phyloP scores from a whole-genome alignment of 768 basidiomycete genomes.

The Serendipita indica region DNA sequence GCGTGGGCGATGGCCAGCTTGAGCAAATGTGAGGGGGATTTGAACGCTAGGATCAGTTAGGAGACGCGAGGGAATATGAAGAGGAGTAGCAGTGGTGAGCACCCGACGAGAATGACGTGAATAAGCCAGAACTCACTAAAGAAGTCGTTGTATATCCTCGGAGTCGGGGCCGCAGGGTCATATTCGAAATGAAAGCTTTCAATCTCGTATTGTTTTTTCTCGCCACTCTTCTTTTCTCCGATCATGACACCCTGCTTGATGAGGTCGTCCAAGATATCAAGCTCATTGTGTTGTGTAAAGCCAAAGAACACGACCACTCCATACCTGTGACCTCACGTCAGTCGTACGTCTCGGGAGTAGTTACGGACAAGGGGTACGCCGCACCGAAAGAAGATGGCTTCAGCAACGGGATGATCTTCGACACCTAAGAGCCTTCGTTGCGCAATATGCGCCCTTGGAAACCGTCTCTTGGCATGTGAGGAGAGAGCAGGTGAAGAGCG shows the following conservation, averaged over 20 bases:
- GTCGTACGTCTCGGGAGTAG: not conserved
- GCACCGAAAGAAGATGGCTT: constrained; percentile 62
- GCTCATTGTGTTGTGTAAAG: constrained; percentile 62
- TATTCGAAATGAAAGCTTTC: constrained; percentile 93
- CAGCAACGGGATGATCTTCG: constrained; percentile 42
- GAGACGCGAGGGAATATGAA: not conserved
- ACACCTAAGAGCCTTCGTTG: constrained; percentile 1
- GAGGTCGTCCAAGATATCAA: constrained; percentile 71
- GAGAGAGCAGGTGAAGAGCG: constrained; percentile 13
- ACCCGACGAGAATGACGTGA: not conserved
- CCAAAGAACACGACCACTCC: constrained; percentile 92
- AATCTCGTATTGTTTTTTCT: constrained; percentile 34
- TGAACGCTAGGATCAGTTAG: constrained; percentile 46
- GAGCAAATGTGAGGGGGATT: constrained; percentile 77
- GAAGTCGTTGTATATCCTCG: constrained; percentile 91
- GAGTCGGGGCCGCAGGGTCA: constrained; percentile 68
- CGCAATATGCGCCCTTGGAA: constrained; percentile 6
- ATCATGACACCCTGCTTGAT: constrained; percentile 54
- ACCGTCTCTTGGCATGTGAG: not conserved
- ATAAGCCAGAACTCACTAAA: constrained; percentile 48
- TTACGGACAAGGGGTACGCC: not conserved
- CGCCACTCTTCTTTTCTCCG: constrained; percentile 54
- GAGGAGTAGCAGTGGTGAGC: not conserved
- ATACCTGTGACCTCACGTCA: constrained; percentile 29
- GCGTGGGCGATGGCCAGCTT: constrained; percentile 92